Percentiles rank a stretch among this genome's conserved stretches.
These are phyloP conservation scores for Aspergillus baeticus DNA, from an alignment of 495 filamentous ascomycete species.

Conservation along the genomic window DNA sequence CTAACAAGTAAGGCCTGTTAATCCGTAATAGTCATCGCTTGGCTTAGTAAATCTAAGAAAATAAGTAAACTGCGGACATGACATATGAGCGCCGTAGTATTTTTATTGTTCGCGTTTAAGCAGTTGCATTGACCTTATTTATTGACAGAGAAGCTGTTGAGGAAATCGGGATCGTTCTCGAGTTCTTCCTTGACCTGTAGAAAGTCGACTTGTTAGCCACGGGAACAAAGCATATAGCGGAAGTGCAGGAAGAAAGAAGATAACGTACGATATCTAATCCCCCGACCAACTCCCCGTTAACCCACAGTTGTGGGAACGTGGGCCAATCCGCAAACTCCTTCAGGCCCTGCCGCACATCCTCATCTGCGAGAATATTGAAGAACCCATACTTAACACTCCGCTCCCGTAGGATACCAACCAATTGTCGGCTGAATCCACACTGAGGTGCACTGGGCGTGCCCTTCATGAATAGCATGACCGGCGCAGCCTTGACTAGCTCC, in stretches of 20 bases:
- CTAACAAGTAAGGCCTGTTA: background rate
- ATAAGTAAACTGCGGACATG: too few relatives aligned
- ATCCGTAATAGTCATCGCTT: constrained; percentile 12
- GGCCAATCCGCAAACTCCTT: constrained; percentile 97
- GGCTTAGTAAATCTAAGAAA: constrained; percentile 11
- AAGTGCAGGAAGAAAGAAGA: constrained; percentile 3
- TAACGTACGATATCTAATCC: constrained; percentile 88
- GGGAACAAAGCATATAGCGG: background rate
- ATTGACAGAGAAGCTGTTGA: constrained; percentile 61
- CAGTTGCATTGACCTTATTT: constrained; percentile 26
- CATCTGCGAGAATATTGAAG: constrained; percentile 98
- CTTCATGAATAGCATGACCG: constrained; percentile 91
- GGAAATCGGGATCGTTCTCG: constrained; percentile 70
- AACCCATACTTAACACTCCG: constrained; percentile 92
- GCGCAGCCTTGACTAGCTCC: constrained; percentile 86
- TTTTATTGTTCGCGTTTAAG: constrained; percentile 14
- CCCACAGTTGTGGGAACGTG: constrained; percentile 90
- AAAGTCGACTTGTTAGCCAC: background rate
- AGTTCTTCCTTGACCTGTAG: constrained; percentile 78
- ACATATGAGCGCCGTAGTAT: background rate
- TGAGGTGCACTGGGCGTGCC: constrained; percentile 86
- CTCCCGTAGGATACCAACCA: constrained; percentile 83
- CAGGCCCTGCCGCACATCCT: constrained; percentile 92
- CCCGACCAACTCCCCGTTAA: constrained; percentile 80
- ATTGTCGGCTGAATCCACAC: constrained; percentile 90